Evolutionary conservation across 1,139 yeast genomes (phyloP).

Genomic region (Yamadazyma diddensiae): DNA sequence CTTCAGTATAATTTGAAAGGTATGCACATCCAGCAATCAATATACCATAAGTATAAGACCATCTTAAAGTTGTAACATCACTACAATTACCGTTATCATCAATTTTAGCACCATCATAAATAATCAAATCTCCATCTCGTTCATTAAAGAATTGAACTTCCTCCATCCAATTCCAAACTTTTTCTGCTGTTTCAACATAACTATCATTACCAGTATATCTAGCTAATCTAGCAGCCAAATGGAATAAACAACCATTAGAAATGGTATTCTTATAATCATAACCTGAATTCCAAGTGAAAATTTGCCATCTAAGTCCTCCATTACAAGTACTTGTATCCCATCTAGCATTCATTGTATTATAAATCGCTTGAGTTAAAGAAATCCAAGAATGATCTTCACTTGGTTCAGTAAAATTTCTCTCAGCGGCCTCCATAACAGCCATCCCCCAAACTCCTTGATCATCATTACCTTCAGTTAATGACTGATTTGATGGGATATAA

Average conservation of each 20-base stretch:
- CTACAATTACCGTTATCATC: conserved; percentile 57
- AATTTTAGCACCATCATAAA: conserved; percentile 71
- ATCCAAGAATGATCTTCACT: conserved; percentile 56
- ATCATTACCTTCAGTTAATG: conserved; percentile 67
- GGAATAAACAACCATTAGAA: conserved; percentile 75
- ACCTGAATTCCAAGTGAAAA: conserved; percentile 71
- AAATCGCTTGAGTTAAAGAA: conserved; percentile 68
- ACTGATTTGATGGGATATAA: conserved; percentile 59
- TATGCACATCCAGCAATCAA: conserved; percentile 71
- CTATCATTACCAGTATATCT: conserved; percentile 63
- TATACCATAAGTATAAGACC: conserved; percentile 83
- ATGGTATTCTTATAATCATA: conserved; percentile 78
- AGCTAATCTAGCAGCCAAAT: conserved; percentile 74
- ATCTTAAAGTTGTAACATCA: conserved; percentile 49
- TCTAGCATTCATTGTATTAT: conserved; percentile 69
- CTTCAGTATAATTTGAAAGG: conserved; percentile 60
- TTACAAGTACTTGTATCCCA: conserved; percentile 67
- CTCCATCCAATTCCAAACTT: conserved; percentile 68
- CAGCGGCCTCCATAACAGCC: conserved; percentile 59
- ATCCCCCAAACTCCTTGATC: conserved; percentile 74
- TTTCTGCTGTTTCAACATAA: conserved; percentile 63
- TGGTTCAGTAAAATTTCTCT: conserved; percentile 55
- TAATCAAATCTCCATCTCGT: conserved; percentile 36
- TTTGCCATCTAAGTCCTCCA: conserved; percentile 89
- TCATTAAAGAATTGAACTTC: conserved; percentile 46